These are phyloP conservation scores for Agaricus blazei DNA, from an alignment of 768 basidiomycete species.

Conservation along the genomic window DNA sequence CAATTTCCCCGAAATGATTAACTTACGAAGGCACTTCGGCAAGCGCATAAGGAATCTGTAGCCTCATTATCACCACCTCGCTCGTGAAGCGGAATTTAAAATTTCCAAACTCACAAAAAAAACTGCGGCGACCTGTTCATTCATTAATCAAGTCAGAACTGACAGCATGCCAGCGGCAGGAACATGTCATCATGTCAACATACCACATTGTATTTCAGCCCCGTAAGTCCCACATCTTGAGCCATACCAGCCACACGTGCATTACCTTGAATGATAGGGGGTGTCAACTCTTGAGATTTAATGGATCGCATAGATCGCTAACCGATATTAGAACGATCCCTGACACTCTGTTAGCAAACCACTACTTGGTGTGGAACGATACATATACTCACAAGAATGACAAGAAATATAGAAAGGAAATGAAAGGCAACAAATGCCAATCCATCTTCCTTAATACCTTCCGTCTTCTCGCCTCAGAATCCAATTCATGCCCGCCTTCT, in stretches of 20 bases:
- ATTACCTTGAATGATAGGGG: constrained; percentile 16
- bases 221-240: constrained; percentile 21
- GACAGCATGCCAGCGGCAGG: not conserved
- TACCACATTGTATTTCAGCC: constrained; percentile 31
- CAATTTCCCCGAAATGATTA: not conserved
- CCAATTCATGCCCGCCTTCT: constrained; percentile 5
- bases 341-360: not conserved
- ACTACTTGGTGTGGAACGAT: not conserved
- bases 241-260: constrained; percentile 30
- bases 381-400: constrained; percentile 37
- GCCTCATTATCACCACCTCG: not conserved
- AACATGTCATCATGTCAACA: constrained; percentile 1
- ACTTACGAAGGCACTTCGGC: constrained; percentile 31
- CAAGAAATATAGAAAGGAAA: constrained; percentile 39
- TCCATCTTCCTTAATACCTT: constrained; percentile 37
- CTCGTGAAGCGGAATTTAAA: not conserved
- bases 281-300: not conserved
- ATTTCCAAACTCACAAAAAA: constrained; percentile 22
- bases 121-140: constrained; percentile 25
- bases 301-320: not conserved
- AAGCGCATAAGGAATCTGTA: constrained; percentile 26
- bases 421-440: constrained; percentile 37
- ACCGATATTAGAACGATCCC: constrained; percentile 33
- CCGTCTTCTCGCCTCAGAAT: constrained; percentile 19
- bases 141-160: not conserved